A percentile compares a stretch with the other conserved stretches of the same genome.
Evolutionary conservation across 352 stramenopile species (phyloP).

Genomic region (Globisporangium takayamanum): DNA sequence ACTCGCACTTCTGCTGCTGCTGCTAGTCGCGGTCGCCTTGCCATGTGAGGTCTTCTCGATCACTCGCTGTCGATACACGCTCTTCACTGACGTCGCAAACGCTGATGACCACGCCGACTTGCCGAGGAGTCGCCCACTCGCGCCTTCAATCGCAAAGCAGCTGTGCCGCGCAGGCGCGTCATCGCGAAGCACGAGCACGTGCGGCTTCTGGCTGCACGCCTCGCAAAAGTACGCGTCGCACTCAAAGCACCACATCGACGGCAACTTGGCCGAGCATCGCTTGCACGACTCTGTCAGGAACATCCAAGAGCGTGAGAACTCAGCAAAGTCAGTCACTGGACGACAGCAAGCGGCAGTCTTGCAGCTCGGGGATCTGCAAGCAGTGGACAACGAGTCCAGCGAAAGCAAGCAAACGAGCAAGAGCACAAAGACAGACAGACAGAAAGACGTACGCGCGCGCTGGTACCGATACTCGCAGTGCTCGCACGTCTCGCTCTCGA

Average conservation of each 20-base stretch:
- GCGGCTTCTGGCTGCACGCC: slow-evolving; percentile 42
- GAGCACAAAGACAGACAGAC: no score
- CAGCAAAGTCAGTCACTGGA: no score
- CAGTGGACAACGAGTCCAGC: background rate
- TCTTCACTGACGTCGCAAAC: slow-evolving; percentile 24
- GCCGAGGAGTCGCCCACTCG: slow-evolving; percentile 41
- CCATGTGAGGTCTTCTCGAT: slow-evolving; percentile 16
- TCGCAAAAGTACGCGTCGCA: slow-evolving; percentile 62
- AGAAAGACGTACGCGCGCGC: slow-evolving; percentile 21
- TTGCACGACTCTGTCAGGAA: slow-evolving; percentile 30
- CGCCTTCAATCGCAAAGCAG: slow-evolving; percentile 48
- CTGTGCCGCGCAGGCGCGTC: slow-evolving; percentile 26
- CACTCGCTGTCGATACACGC: slow-evolving; percentile 24
- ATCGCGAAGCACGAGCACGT: slow-evolving; percentile 37
- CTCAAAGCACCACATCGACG: slow-evolving; percentile 57
- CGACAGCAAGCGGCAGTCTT: no score
- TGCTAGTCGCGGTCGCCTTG: background rate
- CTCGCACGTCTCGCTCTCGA: slow-evolving; percentile 24
- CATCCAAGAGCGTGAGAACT: background rate
- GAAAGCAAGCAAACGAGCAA: background rate
- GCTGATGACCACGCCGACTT: slow-evolving; percentile 36
- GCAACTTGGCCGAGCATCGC: slow-evolving; percentile 28
- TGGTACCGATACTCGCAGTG: slow-evolving; percentile 38
- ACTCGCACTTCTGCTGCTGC: background rate
- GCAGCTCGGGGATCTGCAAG: background rate